These are phyloP conservation scores for Cutaneotrichosporon cavernicola DNA, from an alignment of 1,284 basidiomycete genomes.

Conservation along the genomic window DNA sequence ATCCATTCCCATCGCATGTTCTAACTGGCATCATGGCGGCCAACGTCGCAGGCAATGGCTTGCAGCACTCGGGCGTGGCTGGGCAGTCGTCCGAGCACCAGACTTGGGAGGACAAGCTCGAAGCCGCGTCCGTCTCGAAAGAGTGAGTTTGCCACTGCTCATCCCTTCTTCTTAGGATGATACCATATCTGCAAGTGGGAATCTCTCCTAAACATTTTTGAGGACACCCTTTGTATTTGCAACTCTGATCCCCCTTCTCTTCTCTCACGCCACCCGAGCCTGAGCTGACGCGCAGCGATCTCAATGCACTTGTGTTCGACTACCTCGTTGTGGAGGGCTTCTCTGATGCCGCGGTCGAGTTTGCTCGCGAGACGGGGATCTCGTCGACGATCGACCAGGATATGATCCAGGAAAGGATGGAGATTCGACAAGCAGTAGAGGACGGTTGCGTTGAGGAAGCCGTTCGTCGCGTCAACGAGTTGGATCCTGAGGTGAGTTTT, in stretches of 20 bases:
- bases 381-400: constrained; percentile 71
- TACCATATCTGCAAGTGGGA: constrained; percentile 59
- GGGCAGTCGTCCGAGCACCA: constrained; percentile 23
- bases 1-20: constrained; percentile 11
- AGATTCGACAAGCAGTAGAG: constrained; percentile 88
- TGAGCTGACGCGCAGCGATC: constrained; percentile 62
- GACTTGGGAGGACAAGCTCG: constrained; percentile 55
- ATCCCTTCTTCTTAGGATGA: constrained; percentile 52
- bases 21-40: constrained; percentile 20
- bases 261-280: background rate
- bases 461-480: constrained; percentile 86
- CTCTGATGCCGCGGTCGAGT: constrained; percentile 91
- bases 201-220: constrained; percentile 60
- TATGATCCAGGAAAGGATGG: constrained; percentile 88
- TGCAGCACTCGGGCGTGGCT: constrained; percentile 14
- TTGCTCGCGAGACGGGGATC: constrained; percentile 81
- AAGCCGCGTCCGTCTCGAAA: constrained; percentile 55
- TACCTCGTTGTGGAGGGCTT: constrained; percentile 97
- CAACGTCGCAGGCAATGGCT: constrained; percentile 17
- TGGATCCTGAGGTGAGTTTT: constrained; percentile 88
- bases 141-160: constrained; percentile 51
- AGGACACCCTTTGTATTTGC: constrained; percentile 55
- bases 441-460: constrained; percentile 93
- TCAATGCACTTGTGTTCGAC: constrained; percentile 95
- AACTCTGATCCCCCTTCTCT: constrained; percentile 51